Conservation (phyloP, 1,284 basidiomycete species). For the Rhizoctonia solani region DNA sequence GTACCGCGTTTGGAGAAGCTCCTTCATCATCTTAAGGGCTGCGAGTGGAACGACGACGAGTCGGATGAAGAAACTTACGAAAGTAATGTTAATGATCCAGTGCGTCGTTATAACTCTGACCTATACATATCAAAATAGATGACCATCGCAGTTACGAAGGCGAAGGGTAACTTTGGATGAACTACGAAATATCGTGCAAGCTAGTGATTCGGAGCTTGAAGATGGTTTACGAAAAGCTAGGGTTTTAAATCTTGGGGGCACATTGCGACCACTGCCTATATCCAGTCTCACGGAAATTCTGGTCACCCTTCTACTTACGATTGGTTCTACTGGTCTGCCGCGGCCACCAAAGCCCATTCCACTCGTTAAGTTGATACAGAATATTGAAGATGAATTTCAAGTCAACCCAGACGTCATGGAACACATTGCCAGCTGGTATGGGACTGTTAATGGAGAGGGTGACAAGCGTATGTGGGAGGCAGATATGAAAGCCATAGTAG, state of each 20-base stretch:
- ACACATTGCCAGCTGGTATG: constrained; percentile 82
- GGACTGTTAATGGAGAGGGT: constrained; percentile 48
- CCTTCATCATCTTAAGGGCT: constrained; percentile 60
- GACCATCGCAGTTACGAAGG: constrained; percentile 42
- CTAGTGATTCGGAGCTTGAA: constrained; percentile 74
- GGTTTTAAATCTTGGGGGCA: constrained; percentile 73
- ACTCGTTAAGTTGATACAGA: constrained; percentile 52
- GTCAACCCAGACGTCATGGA: constrained; percentile 61
- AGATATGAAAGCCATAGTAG: constrained; percentile 60
- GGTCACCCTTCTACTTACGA: constrained; percentile 46
- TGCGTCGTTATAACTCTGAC: not conserved
- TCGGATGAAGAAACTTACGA: constrained; percentile 52
- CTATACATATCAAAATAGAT: not conserved
- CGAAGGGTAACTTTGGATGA: constrained; percentile 60
- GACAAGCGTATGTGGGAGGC: constrained; percentile 62
- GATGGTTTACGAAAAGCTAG: constrained; percentile 64
- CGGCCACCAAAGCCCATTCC: constrained; percentile 57
- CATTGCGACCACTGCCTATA: constrained; percentile 67
- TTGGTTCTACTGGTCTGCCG: constrained; percentile 58
- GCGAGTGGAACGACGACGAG: constrained; percentile 64
- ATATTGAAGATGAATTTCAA: constrained; percentile 75
- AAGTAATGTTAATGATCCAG: constrained; percentile 41
- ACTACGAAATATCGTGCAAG: constrained; percentile 69
- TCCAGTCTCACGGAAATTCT: constrained; percentile 74
- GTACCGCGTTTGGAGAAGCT: constrained; percentile 69